phyloP scores from a whole-genome alignment of 495 filamentous ascomycete genomes.

The Aspergillus sclerotiicarbonarius region DNA sequence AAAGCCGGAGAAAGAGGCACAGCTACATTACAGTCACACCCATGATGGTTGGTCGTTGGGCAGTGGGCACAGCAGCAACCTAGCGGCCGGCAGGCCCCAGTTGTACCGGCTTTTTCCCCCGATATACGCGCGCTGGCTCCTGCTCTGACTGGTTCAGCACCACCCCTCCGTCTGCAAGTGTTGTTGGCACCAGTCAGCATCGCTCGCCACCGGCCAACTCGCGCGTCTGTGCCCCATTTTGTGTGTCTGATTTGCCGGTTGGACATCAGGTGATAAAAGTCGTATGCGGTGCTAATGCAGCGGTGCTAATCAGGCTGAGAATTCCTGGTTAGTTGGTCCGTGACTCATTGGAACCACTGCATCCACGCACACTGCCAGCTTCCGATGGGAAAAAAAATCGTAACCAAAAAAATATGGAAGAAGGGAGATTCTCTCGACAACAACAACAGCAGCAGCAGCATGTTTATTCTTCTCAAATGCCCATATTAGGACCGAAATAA shows the following conservation, averaged over 20 bases:
- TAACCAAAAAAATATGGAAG: neutral
- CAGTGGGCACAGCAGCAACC: neutral
- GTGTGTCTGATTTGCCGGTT: constrained; percentile 22
- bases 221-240: constrained; percentile 11
- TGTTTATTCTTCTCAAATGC: neutral
- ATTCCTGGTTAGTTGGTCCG: neutral
- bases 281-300: constrained; percentile 38
- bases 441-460: neutral
- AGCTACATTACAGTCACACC: neutral
- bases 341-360: neutral
- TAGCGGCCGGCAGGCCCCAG: neutral
- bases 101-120: neutral
- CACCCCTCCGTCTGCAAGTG: constrained; percentile 8
- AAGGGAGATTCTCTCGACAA: neutral
- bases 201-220: constrained; percentile 19
- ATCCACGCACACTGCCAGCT: neutral
- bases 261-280: constrained; percentile 36
- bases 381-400: neutral
- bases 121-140: constrained; percentile 6
- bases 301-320: constrained; percentile 13
- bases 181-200: constrained; percentile 19
- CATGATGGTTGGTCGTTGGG: constrained; percentile 1
- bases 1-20: neutral
- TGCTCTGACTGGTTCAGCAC: neutral
- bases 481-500: neutral